Conservation (phyloP, 345 rosid species). For the Ceriops zippeliana region DNA sequence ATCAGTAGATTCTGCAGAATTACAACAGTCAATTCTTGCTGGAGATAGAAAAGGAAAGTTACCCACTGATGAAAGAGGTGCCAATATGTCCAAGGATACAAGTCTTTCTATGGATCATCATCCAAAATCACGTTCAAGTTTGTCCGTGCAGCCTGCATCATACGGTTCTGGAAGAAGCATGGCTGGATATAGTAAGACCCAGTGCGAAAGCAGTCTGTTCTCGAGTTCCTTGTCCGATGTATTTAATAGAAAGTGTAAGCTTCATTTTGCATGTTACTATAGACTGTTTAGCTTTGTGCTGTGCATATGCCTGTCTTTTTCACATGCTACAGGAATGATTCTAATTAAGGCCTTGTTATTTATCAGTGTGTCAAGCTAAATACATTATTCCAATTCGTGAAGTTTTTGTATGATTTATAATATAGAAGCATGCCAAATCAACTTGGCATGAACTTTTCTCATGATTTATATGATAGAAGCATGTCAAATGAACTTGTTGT, state of each 20-base stretch:
- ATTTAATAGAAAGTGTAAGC: slow-evolving; percentile 67
- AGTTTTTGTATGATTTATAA: no score
- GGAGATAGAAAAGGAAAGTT: slow-evolving; percentile 29
- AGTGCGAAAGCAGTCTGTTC: slow-evolving; percentile 88
- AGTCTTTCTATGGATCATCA: slow-evolving; percentile 37
- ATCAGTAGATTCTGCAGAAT: slow-evolving; percentile 23
- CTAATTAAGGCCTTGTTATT: neutral
- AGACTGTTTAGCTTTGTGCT: neutral
- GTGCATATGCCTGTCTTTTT: neutral
- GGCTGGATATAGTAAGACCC: slow-evolving; percentile 30
- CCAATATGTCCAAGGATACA: slow-evolving; percentile 31
- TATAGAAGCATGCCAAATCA: neutral
- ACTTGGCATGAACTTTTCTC: neutral
- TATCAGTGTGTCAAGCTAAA: neutral
- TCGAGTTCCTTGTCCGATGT: slow-evolving; percentile 94
- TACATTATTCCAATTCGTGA: no score
- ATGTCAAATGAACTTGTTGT: neutral
- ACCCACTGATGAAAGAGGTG: slow-evolving; percentile 30
- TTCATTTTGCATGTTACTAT: neutral
- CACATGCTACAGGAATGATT: neutral
- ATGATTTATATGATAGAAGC: neutral
- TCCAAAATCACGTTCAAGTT: slow-evolving; percentile 45
- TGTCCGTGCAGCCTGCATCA: slow-evolving; percentile 33
- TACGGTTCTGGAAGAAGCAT: slow-evolving; percentile 28
- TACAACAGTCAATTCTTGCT: slow-evolving; percentile 22